Base-by-base conservation (phyloP, 2,329 filamentous ascomycete species). In the Zasmidium citrigriseum region DNA sequence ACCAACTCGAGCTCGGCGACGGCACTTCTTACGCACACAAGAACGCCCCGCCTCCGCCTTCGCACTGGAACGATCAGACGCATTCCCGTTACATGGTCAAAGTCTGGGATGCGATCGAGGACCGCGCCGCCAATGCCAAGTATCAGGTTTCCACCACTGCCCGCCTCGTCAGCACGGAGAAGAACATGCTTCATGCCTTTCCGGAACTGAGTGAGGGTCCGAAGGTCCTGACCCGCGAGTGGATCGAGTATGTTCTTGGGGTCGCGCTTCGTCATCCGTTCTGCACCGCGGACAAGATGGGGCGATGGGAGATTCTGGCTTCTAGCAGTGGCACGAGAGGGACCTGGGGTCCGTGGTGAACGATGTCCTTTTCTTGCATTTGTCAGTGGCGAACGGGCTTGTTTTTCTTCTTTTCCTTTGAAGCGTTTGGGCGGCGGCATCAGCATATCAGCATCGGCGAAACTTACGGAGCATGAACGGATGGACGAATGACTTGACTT, bases 271-370 rank as follows among this genome's bases (percentile, higher is more conserved):
- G 64, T 22, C 62, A 58, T 44, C 67, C 67, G 5, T 68, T 67
- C 38, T 67, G 66, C 45, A 67, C 62, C 4, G 55, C 58, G 14
- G 63, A 62, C 45, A 62, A 54, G n/a, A 69, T 70, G 68, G 65
- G 67, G 1, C 52, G 64, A 46, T 68, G 64, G 61, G 68, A 71
- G 50, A 47, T 70, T 14, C 47, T 71, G 38, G 61, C 64, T 45
- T 55, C 58, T 34, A 63, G 64, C 54, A 62, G 59, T 16, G 68
- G 66, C 16, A 24, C 58, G 20, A 59, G 68, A 53, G 60, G 54
- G 12, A 68, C 59, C 22, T 71, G 68, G 68, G 68, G 68, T 20
- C 68, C 68, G 12, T 71, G 66, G 66, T 71, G 59, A 64, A 41
- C n/a, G 25, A 53, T 21, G 23, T 44, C n/a, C n/a, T 16, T 27